Conservation (phyloP, 257 asterid genomes). For the Nyctanthes arbortristis region DNA sequence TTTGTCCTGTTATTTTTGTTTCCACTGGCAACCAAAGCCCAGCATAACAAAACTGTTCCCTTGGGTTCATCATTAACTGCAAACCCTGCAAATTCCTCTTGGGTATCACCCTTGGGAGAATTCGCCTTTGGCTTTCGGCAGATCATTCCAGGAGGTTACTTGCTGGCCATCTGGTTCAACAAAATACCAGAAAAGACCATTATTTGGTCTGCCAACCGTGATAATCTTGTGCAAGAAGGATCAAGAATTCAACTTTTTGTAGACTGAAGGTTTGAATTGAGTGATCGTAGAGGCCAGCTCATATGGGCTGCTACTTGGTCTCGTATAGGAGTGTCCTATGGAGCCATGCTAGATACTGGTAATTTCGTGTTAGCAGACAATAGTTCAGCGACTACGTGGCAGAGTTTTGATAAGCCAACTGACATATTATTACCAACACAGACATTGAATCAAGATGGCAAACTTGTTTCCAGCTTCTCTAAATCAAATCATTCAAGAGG, state of each 20-base stretch:
- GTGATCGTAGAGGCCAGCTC: background rate
- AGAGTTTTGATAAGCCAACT: conserved; percentile 11
- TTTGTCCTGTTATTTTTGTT: background rate
- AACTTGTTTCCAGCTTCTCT: no score
- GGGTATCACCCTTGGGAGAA: conserved; percentile 15
- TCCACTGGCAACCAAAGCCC: background rate
- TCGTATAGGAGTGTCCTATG: conserved; percentile 6
- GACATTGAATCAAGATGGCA: no score
- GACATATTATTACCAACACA: conserved; percentile 15
- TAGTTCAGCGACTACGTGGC: background rate
- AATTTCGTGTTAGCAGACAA: no score
- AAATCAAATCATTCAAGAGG: no score
- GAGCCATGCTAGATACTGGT: conserved; percentile 15
- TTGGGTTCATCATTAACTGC: conserved; percentile 23
- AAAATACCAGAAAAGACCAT: no score
- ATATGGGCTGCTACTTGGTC: conserved; percentile 5
- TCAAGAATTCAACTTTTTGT: no score
- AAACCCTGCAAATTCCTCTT: background rate
- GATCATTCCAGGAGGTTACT: background rate
- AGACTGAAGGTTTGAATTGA: no score
- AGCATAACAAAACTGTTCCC: background rate
- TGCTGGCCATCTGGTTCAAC: no score
- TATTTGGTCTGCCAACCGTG: no score
- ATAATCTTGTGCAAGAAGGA: no score
- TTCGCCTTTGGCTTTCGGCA: conserved; percentile 15